A percentile compares a stretch with the other conserved stretches of the same genome.
Conservation (phyloP, 1,284 basidiomycete species). For the Ustilago trichophora region DNA sequence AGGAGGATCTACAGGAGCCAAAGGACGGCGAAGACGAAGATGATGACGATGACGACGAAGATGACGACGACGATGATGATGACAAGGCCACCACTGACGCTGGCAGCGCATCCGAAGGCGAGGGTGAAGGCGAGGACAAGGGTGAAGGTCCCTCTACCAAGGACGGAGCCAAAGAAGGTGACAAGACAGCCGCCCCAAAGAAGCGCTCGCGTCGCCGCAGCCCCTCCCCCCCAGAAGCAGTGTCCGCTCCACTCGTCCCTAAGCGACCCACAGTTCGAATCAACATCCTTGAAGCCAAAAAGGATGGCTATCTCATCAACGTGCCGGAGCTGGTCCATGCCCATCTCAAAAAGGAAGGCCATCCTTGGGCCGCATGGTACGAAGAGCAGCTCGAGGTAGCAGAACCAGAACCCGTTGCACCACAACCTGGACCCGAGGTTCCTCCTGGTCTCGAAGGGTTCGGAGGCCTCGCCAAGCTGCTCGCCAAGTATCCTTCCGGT, state of each 20-base stretch:
- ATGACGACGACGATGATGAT: conserved; percentile 47
- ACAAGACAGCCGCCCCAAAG: conserved; percentile 17
- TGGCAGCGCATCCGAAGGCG: conserved; percentile 47
- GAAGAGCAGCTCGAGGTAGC: conserved; percentile 39
- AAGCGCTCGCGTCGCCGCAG: conserved; percentile 36
- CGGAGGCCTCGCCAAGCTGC: conserved; percentile 48
- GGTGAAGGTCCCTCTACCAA: conserved; percentile 33
- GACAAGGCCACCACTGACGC: conserved; percentile 45
- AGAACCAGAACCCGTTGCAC: conserved; percentile 21
- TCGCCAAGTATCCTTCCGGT: conserved; percentile 46
- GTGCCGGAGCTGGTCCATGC: conserved; percentile 56
- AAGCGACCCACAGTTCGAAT: conserved; percentile 37
- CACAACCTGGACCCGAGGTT: conserved; percentile 11
- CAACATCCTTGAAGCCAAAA: conserved; percentile 28
- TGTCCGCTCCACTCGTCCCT: conserved; percentile 20
- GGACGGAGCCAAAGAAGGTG: conserved; percentile 34
- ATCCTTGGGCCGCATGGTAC: conserved; percentile 61
- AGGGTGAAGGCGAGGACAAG: conserved; percentile 43
- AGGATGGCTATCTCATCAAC: conserved; percentile 57
- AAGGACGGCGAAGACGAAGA: conserved; percentile 12
- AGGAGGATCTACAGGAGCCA: neutral
- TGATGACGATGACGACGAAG: conserved; percentile 24
- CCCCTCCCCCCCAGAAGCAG: conserved; percentile 28
- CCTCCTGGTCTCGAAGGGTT: conserved; percentile 47
- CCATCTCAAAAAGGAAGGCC: conserved; percentile 41